phyloP scores from a whole-genome alignment of 495 filamentous ascomycete species.

The Neurospora sp. region DNA sequence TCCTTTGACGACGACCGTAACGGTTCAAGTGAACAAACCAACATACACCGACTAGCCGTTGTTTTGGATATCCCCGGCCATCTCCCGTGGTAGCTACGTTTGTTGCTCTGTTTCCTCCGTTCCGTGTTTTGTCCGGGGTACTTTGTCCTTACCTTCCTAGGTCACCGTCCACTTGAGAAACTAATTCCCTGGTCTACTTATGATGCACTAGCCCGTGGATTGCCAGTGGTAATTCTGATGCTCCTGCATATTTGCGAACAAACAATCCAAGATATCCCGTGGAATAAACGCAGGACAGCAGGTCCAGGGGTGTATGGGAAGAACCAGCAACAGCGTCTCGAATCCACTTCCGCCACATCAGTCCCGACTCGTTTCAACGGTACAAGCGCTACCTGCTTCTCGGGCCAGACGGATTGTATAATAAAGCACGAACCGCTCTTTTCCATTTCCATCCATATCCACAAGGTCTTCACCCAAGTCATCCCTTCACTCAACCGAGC shows the following conservation, averaged over 20 bases:
- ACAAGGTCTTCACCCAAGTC: background rate
- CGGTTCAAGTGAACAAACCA: background rate
- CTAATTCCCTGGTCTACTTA: constrained; percentile 12
- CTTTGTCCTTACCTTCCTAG: background rate
- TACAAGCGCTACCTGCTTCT: constrained; percentile 10
- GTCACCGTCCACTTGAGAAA: background rate
- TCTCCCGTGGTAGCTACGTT: background rate
- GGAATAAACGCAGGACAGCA: background rate
- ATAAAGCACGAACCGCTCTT: background rate
- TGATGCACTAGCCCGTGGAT: constrained; percentile 34
- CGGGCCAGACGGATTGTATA: constrained; percentile 10
- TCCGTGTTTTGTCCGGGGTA: background rate
- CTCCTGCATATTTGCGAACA: constrained; percentile 33
- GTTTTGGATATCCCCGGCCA: background rate
- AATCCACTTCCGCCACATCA: constrained; percentile 39
- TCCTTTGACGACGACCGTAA: background rate
- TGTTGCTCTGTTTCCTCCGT: constrained; percentile 1
- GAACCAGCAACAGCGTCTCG: constrained; percentile 11
- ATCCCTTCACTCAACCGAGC: background rate
- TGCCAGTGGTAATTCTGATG: constrained; percentile 26
- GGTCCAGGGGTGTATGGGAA: background rate
- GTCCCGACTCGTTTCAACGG: constrained; percentile 15
- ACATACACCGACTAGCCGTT: background rate
- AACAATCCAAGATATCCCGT: constrained; percentile 17
- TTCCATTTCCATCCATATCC: background rate